Evolutionary conservation across 2,329 filamentous ascomycete genomes (phyloP), one percentile per base, ranked within the genome.

Genomic region (Colletotrichum echinochloae): DNA sequence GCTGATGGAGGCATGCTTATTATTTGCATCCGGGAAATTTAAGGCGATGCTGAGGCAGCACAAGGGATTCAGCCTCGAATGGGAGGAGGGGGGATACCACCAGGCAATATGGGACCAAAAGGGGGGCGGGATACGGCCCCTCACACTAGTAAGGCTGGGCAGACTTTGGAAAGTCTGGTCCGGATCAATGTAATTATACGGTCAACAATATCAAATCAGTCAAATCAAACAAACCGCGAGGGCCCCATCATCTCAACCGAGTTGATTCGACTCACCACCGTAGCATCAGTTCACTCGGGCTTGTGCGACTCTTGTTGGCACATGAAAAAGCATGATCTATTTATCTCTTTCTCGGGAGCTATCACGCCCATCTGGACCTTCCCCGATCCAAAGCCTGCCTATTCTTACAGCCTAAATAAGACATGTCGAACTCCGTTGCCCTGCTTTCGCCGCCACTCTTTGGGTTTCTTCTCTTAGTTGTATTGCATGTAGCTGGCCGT

Each of bases 401-500:
- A 76, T 63, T 74, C 72, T 66, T 76, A 76, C 75, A 74, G 65
- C 68, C 68, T 60, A 57, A 59, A 69, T 74, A 68, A 37, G 44
- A 67, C 56, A 52, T 59, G 60, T 71, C 65, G 62, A 64, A 65
- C 65, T 57, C 61, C 63, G 5, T 51, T 49, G 49, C 55, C 65
- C 57, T 55, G 35, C 69, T 39, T 18, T n/a, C 37, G 54, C 30
- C 9, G 3, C 39, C 48, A 3, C 16, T 37, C 35, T 14, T 14
- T 57, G 20, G n/a, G 16, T 59, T 52, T 52, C 41, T 52, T 37
- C 18, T 49, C 67, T 75, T 97, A 98, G 84, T 99, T 99, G 88
- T 99, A 99, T 85, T 98, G 96, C 89, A 96, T 96, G 85, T 99
- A 99, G 73, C 93, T 94, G 60, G 96, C 95, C 70, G 96, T 99